These are phyloP conservation scores for Pezicula neosporulosa DNA, from an alignment of 2,329 filamentous ascomycete species.

Conservation along the genomic window DNA sequence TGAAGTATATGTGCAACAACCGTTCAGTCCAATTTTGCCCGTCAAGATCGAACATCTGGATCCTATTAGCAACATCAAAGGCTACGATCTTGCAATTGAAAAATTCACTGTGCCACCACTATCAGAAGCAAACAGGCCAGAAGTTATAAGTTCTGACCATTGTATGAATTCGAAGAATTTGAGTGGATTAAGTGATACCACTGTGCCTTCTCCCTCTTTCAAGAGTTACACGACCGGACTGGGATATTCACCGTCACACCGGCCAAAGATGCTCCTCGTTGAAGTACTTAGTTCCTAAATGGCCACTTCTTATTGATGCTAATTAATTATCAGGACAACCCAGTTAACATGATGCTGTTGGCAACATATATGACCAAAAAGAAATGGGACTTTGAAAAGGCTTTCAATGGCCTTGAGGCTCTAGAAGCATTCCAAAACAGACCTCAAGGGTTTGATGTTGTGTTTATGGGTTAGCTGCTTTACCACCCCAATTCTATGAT, in stretches of 20 bases:
- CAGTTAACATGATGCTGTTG: conserved; percentile 33
- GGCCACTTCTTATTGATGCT: background rate
- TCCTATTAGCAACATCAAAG: conserved; percentile 16
- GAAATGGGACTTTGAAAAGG: conserved; percentile 27
- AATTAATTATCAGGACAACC: conserved; percentile 33
- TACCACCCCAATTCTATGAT: background rate
- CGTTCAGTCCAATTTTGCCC: too few relatives aligned
- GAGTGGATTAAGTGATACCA: background rate
- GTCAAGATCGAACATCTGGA: conserved; percentile 12
- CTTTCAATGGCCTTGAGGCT: conserved; percentile 43
- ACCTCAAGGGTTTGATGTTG: conserved; percentile 32
- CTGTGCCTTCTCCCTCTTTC: background rate
- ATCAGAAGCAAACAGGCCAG: too few relatives aligned
- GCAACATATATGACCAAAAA: conserved; percentile 23
- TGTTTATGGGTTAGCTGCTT: conserved; percentile 41
- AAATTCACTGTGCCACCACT: too few relatives aligned
- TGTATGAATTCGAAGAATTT: too few relatives aligned
- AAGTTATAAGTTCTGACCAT: too few relatives aligned
- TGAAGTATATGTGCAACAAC: background rate
- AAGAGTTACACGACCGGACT: background rate
- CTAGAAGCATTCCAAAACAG: conserved; percentile 35
- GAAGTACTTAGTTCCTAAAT: conserved; percentile 13
- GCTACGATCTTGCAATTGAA: too few relatives aligned
- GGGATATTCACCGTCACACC: background rate
- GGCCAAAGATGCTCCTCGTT: conserved; percentile 17